Conservation (phyloP, 192 early-diverging fungal genomes). For the Coemansia sp. region DNA sequence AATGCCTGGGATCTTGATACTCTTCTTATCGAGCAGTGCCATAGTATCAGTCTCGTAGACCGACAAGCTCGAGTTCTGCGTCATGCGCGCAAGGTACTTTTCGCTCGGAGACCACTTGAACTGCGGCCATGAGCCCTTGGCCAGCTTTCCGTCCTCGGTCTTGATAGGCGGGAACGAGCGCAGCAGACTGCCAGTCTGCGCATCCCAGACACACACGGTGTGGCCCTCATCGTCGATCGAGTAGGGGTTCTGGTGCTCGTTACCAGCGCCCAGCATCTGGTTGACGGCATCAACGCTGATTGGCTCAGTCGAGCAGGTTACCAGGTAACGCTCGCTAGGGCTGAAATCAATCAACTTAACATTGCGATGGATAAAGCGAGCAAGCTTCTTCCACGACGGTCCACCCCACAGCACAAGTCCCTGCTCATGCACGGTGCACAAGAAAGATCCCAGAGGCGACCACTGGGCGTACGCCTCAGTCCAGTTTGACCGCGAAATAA, state of each 20-base stretch:
- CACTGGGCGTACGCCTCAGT: conserved; percentile 91
- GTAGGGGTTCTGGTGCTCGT: conserved; percentile 67
- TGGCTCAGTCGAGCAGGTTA: conserved; percentile 87
- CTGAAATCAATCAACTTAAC: conserved; percentile 91
- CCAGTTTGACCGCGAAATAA: conserved; percentile 68
- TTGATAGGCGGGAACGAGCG: conserved; percentile 76
- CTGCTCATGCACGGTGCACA: conserved; percentile 90
- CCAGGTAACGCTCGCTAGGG: conserved; percentile 91
- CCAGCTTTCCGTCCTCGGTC: conserved; percentile 51
- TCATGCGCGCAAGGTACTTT: conserved; percentile 89
- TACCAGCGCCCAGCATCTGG: conserved; percentile 51
- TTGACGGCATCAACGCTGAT: conserved; percentile 59
- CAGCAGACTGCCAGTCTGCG: conserved; percentile 76
- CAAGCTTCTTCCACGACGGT: conserved; percentile 83
- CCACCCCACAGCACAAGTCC: conserved; percentile 98
- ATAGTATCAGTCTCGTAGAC: conserved; percentile 95
- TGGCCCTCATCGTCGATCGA: conserved; percentile 68
- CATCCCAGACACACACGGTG: conserved; percentile 87
- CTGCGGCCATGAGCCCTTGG: conserved; percentile 75
- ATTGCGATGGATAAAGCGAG: conserved; percentile 86
- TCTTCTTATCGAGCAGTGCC: conserved; percentile 92
- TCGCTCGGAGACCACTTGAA: conserved; percentile 97
- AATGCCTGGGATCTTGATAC: conserved; percentile 78
- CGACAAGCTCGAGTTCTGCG: conserved; percentile 68
- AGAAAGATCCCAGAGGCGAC: conserved; percentile 93